Base-by-base conservation (phyloP, 306 rosid genomes). In the Fragaria iinumae region DNA sequence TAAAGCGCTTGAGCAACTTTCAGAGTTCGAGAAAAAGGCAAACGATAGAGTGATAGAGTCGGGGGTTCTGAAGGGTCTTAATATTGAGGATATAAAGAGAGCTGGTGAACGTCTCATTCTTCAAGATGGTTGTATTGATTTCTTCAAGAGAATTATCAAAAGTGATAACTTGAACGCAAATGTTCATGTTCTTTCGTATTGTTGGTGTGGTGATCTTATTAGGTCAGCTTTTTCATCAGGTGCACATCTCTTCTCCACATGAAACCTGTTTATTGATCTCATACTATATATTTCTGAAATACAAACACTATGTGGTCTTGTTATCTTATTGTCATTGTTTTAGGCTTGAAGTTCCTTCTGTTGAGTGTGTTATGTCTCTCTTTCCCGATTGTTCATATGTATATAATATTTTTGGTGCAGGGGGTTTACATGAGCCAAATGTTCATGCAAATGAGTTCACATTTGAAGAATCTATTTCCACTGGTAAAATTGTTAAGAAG, bases 151-250 rank as follows among this genome's bases (percentile, higher is more conserved):
- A 53, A 71, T 88, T 74, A 80, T 84, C 11, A 88, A 88, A 85
- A 87, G 82, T 59, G 94, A 90, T 79, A 89, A 84, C 47, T 81
- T 93, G 77, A 88, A 90, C 67, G 87, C 90, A 55, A 88, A 80
- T 39, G 89, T 96, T 69, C 96, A 96, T 84, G 82, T 96, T 81
- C 94, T 96, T 75, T 96, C 99, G 13, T 96, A 91, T 78, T 96
- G 99, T 89, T 96, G 99, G 99, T 96, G 99, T 17, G 97, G 89
- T 69, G 99, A 93, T 83, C 94, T 96, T 81, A 93, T 96, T 45
- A 88, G 96, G 64, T 93, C 99, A 63, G 87, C 93, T 77, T 90
- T 96, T 84, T 91, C 87, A 65, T 78, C 96, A 85, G 98, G 99
- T 96, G 87, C 82, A 76, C 68, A 83, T 77, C 65, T 67, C 68